Conservation (phyloP, 345 rosid genomes). For the Aurinia saxatilis region DNA sequence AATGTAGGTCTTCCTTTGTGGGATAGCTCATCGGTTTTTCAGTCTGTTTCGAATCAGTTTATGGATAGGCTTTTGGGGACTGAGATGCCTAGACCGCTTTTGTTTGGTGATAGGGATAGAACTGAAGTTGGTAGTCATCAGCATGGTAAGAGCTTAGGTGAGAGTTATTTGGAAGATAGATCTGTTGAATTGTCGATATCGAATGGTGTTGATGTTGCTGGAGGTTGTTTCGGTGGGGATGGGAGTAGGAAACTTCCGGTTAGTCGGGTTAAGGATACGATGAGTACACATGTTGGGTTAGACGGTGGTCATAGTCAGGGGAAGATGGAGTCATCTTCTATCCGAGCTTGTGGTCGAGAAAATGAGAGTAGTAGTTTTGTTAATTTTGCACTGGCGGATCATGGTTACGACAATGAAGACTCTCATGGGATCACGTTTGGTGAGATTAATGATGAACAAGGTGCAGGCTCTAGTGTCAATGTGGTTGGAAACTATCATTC, state of each 20-base stretch:
- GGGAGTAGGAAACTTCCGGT: slow-evolving; percentile 59
- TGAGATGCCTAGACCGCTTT: slow-evolving; percentile 48
- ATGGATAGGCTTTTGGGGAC: slow-evolving; percentile 58
- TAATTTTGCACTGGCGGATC: slow-evolving; percentile 41
- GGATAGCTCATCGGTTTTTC: slow-evolving; percentile 54
- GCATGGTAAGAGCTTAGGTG: slow-evolving; percentile 30
- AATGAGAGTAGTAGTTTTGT: slow-evolving; percentile 35
- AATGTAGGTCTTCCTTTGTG: slow-evolving; percentile 44
- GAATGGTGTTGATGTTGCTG: slow-evolving; percentile 49
- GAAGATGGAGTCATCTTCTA: slow-evolving; percentile 32
- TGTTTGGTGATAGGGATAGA: slow-evolving; percentile 43
- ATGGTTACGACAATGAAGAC: slow-evolving; percentile 45
- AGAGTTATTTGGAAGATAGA: slow-evolving; percentile 37
- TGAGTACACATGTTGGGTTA: slow-evolving; percentile 28
- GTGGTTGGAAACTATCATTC: slow-evolving; percentile 38
- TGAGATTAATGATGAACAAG: slow-evolving; percentile 44
- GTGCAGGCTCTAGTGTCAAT: slow-evolving; percentile 37
- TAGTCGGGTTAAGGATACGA: slow-evolving; percentile 54
- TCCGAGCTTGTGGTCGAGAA: slow-evolving; percentile 35
- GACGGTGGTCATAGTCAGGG: slow-evolving; percentile 37
- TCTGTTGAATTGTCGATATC: slow-evolving; percentile 59
- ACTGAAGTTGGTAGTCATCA: slow-evolving; percentile 36
- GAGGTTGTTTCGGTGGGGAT: slow-evolving; percentile 42
- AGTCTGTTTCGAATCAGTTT: slow-evolving; percentile 54
- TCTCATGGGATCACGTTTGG: slow-evolving; percentile 55